phyloP scores from a whole-genome alignment of 495 filamentous ascomycete species.

The Lasiosphaeria hispida region DNA sequence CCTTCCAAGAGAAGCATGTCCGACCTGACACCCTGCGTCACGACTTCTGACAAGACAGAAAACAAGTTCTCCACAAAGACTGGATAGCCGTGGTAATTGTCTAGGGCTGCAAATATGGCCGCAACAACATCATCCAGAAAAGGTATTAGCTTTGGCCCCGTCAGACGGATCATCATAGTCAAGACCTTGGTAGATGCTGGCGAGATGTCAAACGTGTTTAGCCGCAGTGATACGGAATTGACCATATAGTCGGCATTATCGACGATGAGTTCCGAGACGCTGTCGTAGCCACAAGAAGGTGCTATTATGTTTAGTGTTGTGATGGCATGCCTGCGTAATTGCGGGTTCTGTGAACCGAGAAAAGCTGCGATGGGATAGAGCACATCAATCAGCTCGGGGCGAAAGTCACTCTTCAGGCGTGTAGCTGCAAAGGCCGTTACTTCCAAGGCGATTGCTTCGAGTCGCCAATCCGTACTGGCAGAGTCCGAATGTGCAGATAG shows the following conservation, averaged over 20 bases:
- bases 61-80: constrained; percentile 83
- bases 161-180: constrained; percentile 88
- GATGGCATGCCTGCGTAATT: constrained; percentile 78
- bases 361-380: constrained; percentile 86
- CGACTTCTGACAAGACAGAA: constrained; percentile 73
- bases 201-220: constrained; percentile 88
- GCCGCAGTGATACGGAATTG: constrained; percentile 82
- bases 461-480: constrained; percentile 61
- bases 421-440: constrained; percentile 68
- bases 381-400: constrained; percentile 83
- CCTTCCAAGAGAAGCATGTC: constrained; percentile 52
- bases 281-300: constrained; percentile 67
- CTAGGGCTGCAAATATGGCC: constrained; percentile 85
- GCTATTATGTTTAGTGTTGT: constrained; percentile 78
- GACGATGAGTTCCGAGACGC: constrained; percentile 75
- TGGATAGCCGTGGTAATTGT: constrained; percentile 91
- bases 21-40: constrained; percentile 72
- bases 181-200: constrained; percentile 88
- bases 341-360: constrained; percentile 68
- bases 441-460: constrained; percentile 71
- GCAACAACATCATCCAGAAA: constrained; percentile 89
- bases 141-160: constrained; percentile 76
- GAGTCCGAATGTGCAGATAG: constrained; percentile 54
- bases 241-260: constrained; percentile 96
- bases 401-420: constrained; percentile 66